Conservation (phyloP, 1,139 yeast species). For the Candida sp. region DNA sequence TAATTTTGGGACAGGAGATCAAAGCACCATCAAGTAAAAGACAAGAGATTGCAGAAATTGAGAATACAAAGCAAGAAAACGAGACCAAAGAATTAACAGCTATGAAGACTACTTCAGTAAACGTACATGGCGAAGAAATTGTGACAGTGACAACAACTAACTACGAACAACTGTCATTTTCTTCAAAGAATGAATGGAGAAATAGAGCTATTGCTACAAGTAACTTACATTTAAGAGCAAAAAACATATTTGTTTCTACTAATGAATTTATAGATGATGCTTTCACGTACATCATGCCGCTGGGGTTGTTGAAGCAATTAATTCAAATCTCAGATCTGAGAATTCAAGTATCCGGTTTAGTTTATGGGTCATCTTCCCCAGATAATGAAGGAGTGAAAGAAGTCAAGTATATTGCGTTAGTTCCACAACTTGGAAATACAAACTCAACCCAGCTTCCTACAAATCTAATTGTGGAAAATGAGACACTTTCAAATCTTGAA, state of each 20-base stretch:
- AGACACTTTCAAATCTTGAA: constrained; percentile 44
- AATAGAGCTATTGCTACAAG: constrained; percentile 79
- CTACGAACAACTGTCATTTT: constrained; percentile 81
- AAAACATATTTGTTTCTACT: constrained; percentile 67
- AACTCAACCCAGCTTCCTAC: constrained; percentile 64
- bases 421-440: constrained; percentile 84
- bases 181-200: constrained; percentile 92
- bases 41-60: constrained; percentile 75
- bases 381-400: constrained; percentile 78
- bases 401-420: constrained; percentile 68
- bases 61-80: constrained; percentile 40
- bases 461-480: constrained; percentile 36
- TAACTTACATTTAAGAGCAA: constrained; percentile 68
- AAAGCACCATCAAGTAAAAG: constrained; percentile 85
- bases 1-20: constrained; percentile 92
- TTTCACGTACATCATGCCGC: constrained; percentile 74
- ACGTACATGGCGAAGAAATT: constrained; percentile 95
- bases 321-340: constrained; percentile 80
- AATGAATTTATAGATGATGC: constrained; percentile 49
- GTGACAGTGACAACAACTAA: constrained; percentile 89
- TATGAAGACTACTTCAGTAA: constrained; percentile 77
- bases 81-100: constrained; percentile 60
- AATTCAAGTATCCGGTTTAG: constrained; percentile 76
- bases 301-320: constrained; percentile 73
- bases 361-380: constrained; percentile 72